Percentiles rank a stretch among this genome's conserved stretches.
Conservation (phyloP, 192 early-diverging fungal species). For the Spizellomyces punctatus region DNA sequence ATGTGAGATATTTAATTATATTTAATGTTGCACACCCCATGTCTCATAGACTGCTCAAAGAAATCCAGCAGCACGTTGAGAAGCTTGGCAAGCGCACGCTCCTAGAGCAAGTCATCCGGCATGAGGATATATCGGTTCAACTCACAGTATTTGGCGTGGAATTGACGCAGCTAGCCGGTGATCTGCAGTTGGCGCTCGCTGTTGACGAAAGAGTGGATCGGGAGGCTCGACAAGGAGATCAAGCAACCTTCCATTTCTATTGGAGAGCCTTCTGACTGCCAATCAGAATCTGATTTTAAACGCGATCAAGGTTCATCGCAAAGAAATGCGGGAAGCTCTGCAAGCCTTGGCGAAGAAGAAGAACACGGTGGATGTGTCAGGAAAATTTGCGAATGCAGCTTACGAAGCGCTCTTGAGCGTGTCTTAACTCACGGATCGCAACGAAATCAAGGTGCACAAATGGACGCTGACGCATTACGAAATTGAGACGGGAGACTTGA, state of each 20-base stretch:
- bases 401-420: conserved; percentile 13
- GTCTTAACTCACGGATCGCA: background rate
- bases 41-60: conserved; percentile 17
- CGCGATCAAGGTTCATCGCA: conserved; percentile 3
- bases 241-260: background rate
- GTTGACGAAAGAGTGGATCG: conserved; percentile 3
- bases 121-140: background rate
- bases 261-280: conserved; percentile 1
- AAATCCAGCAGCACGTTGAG: conserved; percentile 8
- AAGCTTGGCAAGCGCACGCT: conserved; percentile 9
- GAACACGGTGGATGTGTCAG: background rate
- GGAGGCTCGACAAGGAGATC: background rate
- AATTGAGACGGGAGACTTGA: conserved; percentile 24
- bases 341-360: conserved; percentile 15
- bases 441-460: background rate
- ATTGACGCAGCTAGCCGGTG: background rate
- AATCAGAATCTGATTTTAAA: conserved; percentile 12
- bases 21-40: background rate
- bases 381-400: conserved; percentile 17
- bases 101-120: conserved; percentile 12
- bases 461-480: conserved; percentile 27
- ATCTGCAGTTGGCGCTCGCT: conserved; percentile 12
- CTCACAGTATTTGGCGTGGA: conserved; percentile 5
- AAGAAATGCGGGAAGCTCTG: conserved; percentile 7
- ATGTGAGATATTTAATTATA: no score